Evolutionary conservation across 768 basidiomycete species (phyloP), one percentile per base, ranked within the genome.

Genomic region (Gautieria morchelliformis): DNA sequence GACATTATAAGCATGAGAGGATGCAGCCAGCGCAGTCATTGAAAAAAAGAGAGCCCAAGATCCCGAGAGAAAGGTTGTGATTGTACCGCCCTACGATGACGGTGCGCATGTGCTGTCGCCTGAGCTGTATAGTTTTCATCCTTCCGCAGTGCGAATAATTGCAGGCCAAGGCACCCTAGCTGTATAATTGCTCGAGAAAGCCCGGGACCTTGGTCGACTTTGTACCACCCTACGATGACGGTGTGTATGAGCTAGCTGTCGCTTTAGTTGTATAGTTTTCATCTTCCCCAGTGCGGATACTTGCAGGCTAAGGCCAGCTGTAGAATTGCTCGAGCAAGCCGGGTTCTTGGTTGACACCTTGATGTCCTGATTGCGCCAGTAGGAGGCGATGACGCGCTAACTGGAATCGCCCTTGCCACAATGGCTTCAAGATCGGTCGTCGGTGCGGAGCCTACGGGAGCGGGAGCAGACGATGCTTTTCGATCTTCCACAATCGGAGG

Each of bases 321-420:
- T n/a, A n/a, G n/a, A n/a, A n/a, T n/a, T n/a, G n/a, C n/a, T n/a
- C n/a, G n/a, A n/a, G n/a, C n/a, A n/a, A n/a, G n/a, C n/a, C n/a
- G n/a, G n/a, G n/a, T n/a, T n/a, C n/a, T n/a, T n/a, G n/a, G n/a
- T n/a, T n/a, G n/a, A n/a, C 65, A 61, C 15, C 65, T 72, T 35
- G 67, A 69, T 33, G 68, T 69, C 3, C 62, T 73, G 35, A 60
- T 73, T 41, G 64, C 68, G 30, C 72, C 70, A 30, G 71, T 72
- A 27, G 72, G 72, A 27, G 72, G 72, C n/a, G 72, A 71, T 10
- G 72, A 71, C 5, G 60, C 72, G 61, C 65, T 73, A 33, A 69
- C 71, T 9, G 72, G 72, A 14, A 69, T 68, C 32, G 68, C 71
- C 40, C 60, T 72, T 52, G 71, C 70, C 32, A 67, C 69, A 33